Percentiles rank a stretch among this genome's conserved stretches.
phyloP scores from a whole-genome alignment of 768 basidiomycete species.

The Boletus eberwhitei region DNA sequence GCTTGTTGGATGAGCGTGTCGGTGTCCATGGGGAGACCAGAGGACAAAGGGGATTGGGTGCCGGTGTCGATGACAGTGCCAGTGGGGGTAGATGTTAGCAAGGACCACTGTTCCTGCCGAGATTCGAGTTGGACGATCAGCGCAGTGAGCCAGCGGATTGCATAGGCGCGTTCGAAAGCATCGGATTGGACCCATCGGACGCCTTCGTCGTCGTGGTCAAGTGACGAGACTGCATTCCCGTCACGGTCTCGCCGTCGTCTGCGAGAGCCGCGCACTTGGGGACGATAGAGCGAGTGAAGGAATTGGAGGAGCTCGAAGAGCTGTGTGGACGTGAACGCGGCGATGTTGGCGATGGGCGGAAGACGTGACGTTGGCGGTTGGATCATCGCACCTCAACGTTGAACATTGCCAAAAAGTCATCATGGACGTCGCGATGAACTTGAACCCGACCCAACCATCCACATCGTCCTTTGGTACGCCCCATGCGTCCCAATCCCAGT shows the following conservation, averaged over 20 bases:
- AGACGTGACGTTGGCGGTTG: slow-evolving; percentile 49
- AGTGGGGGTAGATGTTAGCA: too few species aligned
- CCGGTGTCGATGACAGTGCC: neutral
- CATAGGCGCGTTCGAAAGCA: slow-evolving; percentile 64
- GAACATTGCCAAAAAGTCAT: too few species aligned
- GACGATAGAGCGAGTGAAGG: slow-evolving; percentile 54
- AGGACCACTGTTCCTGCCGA: neutral
- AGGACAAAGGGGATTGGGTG: neutral
- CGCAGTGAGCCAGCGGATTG: slow-evolving; percentile 71
- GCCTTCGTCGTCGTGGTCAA: neutral
- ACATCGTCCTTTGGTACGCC: slow-evolving; percentile 3
- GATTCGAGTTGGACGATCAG: slow-evolving; percentile 46
- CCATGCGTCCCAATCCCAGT: slow-evolving; percentile 15
- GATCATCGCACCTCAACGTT: neutral
- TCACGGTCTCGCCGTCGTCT: slow-evolving; percentile 27
- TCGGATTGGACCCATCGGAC: slow-evolving; percentile 45
- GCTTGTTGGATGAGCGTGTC: slow-evolving; percentile 50
- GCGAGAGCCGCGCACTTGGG: slow-evolving; percentile 59
- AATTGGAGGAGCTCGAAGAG: slow-evolving; percentile 48
- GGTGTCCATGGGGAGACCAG: neutral
- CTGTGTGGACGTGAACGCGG: slow-evolving; percentile 30
- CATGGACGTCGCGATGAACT: slow-evolving; percentile 11
- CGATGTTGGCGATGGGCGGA: slow-evolving; percentile 49
- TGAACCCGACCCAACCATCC: slow-evolving; percentile 11
- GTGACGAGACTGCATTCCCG: neutral